Conservation (phyloP, 2,329 filamentous ascomycete species). For the Fusarium globosum region DNA sequence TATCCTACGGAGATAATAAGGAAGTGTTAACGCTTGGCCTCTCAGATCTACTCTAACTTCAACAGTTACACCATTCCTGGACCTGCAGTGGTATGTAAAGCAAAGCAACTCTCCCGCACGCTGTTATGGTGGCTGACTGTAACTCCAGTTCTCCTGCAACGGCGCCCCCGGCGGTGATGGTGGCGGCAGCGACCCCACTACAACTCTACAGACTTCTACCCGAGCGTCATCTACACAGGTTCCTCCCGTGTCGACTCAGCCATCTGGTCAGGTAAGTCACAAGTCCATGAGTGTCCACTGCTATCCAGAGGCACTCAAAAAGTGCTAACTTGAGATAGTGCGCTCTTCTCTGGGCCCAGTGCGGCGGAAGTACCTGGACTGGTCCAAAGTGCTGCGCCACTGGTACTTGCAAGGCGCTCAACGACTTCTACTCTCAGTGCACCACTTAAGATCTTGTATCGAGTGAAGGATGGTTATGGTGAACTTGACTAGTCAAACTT, state of each 20-base stretch:
- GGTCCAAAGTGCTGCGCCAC: conserved; percentile 18
- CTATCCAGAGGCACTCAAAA: rapidly evolving
- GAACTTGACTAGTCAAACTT: rapidly evolving
- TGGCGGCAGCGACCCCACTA: neutral
- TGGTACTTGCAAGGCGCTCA: conserved; percentile 2
- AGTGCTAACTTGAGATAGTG: neutral
- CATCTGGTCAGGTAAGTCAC: neutral
- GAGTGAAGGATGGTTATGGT: rapidly evolving
- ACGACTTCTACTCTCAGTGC: conserved; percentile 16
- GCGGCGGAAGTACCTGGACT: neutral
- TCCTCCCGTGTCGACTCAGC: neutral
- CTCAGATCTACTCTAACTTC: conserved; percentile 15
- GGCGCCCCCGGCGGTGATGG: neutral
- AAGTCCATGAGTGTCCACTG: rapidly evolving
- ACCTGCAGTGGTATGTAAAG: conserved; percentile 1
- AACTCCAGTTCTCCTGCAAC: conserved; percentile 2
- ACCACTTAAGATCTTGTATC: neutral
- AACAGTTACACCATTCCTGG: conserved; percentile 10
- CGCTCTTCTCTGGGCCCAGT: conserved; percentile 5
- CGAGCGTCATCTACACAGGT: neutral
- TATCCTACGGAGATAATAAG: rapidly evolving
- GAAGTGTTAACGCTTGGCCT: rapidly evolving
- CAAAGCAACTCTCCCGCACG: rapidly evolving
- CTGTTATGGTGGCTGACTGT: rapidly evolving
- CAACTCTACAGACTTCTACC: conserved; percentile 9